Evolutionary conservation across 2,329 filamentous ascomycete species (phyloP), one percentile per base, ranked within the genome.

Genomic region (Venturia pyrina): DNA sequence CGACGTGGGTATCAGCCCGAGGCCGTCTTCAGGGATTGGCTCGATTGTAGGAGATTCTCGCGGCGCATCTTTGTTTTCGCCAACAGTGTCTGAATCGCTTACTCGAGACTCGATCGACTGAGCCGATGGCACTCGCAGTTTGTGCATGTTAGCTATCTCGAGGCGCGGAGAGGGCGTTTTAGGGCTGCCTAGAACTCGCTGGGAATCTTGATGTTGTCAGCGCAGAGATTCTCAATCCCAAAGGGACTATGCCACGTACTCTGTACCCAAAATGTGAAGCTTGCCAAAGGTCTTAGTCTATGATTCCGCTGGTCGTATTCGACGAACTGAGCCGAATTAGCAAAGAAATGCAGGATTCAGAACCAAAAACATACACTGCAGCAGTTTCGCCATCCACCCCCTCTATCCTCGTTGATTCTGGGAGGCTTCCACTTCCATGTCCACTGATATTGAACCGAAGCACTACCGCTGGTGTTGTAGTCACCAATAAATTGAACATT

Each of bases 381-480:
- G 71, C 89, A 90, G 74, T 96, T 98, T 73, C 91, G 90, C 93
- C 95, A 99, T 57, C 95, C 95, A 66, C 92, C 91, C 40, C 90
- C 90, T 72, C 86, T 86, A 74, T 97, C 93, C 73, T 97, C 93
- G 19, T 80, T 78, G 17, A 80, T 73, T 80, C 91, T 96, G 46
- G 95, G 95, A 10, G 95, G 91, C 74, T 89, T 91, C 92, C 93
- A 99, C 80, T 89, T 95, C 95, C 95, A 99, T 8, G 89, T 88
- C 92, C 93, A 99, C 69, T 93, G 89, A 74, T 97, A 97, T 43
- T 91, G 87, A 40, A 96, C 88, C 1, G 91, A 93, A 7, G 89
- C 81, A 72, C 82, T 90, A n/a, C 93, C 93, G 41, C 84, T 87
- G 0, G 95, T 99, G 2, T 85, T 84, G 74, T 89, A 97, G 75